Base-by-base conservation (phyloP, 306 rosid species). In the Cucurbita maxima region DNA sequence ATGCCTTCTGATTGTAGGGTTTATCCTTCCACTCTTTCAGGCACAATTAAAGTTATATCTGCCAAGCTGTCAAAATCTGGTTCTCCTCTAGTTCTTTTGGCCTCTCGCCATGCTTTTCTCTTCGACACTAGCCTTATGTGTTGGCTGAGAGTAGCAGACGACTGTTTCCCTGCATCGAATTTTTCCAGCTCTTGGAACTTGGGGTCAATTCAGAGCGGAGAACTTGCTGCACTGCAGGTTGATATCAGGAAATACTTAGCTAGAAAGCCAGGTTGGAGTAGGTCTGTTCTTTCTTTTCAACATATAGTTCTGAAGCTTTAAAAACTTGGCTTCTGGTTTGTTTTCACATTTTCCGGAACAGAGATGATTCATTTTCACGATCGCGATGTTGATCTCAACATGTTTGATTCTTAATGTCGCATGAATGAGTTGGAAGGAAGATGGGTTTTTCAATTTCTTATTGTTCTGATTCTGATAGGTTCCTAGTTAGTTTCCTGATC, bases 111-210 rank as follows among this genome's bases (percentile, higher is more conserved):
- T 18, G 78, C 78, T 30, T 75, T 61, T 44, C 89, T 94, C 76
- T 94, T 87, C 76, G 98, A 93, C 82, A 93, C 83, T 84, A 86
- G 80, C 81, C 87, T 90, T 80, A 94, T 73, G 89, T 94, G 97
- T 81, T 94, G 97, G 99, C 90, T 94, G 72, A 87, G 99, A 84
- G 91, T 94, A 74, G 99, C 97, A 44, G 99, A 94, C 79, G 99
- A 94, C 76, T 91, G 97, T 85, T 91, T 94, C 81, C 96, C 96
- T 63, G 99, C 91, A 74, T 94, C 99, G 68, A 94, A 94, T 79
- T 94, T 94, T 78, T 87, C 99, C 67, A 91, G 96, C 86, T 91
- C 97, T 40, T 94, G 95, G 97, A 91, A 90, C 87, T 82, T 88
- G 73, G 93, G 96, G 76, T 94, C 99, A 48, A 61, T 85, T 76